Percentiles rank a stretch among this genome's conserved stretches.
These are phyloP conservation scores for Cyberlindnera nakhonratchasimensis DNA, from an alignment of 805 yeast species.

Conservation along the genomic window DNA sequence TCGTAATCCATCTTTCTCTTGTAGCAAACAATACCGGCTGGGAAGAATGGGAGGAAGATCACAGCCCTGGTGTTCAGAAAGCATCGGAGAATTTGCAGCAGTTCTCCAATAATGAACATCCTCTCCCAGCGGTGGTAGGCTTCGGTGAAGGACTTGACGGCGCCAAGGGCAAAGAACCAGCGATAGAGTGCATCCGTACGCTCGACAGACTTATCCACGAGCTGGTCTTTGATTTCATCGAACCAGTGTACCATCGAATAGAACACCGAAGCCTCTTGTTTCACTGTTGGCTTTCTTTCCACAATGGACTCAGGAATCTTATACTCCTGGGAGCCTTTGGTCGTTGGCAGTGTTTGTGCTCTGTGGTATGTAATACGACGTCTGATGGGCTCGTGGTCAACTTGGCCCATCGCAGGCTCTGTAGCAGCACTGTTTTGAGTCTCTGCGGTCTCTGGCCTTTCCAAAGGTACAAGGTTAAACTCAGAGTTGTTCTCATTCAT, in stretches of 20 bases:
- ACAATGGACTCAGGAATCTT: slow-evolving; percentile 13
- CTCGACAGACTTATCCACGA: slow-evolving; percentile 18
- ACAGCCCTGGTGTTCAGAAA: slow-evolving; percentile 22
- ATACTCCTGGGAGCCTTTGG: slow-evolving; percentile 1
- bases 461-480: too few relatives aligned
- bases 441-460: neutral
- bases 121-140: slow-evolving; percentile 17
- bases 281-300: slow-evolving; percentile 18
- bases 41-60: slow-evolving; percentile 21
- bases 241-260: slow-evolving; percentile 18
- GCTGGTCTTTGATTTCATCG: slow-evolving; percentile 17
- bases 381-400: slow-evolving; percentile 11
- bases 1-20: slow-evolving; percentile 13
- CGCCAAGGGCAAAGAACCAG: slow-evolving; percentile 17
- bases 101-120: slow-evolving; percentile 13
- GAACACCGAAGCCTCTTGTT: slow-evolving; percentile 20
- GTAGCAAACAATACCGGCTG: slow-evolving; percentile 23
- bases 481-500: too few relatives aligned
- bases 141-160: slow-evolving; percentile 7
- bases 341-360: slow-evolving; percentile 17
- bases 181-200: slow-evolving; percentile 13
- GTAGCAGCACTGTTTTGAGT: slow-evolving; percentile 11
- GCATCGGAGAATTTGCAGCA: slow-evolving; percentile 17
- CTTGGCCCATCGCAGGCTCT: slow-evolving; percentile 9
- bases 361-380: slow-evolving; percentile 13